Percentiles rank a stretch among this genome's conserved stretches.
Evolutionary conservation across 1,284 basidiomycete genomes (phyloP).

Genomic region (Heterobasidion annosum): DNA sequence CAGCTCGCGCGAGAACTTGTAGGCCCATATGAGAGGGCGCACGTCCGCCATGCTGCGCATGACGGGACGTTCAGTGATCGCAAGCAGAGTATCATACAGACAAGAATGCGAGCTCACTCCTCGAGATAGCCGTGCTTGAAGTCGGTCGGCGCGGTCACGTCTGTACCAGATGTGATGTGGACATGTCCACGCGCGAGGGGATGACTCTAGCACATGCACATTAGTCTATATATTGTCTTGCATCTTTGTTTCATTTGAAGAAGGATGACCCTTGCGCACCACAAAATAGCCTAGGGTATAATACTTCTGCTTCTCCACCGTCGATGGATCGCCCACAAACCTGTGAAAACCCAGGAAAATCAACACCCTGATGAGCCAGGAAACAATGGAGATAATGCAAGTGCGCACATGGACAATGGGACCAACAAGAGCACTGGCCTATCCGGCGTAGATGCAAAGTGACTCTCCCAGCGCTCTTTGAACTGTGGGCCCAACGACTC

Average conservation of each 20-base stretch:
- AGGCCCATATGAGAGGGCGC: slow-evolving; percentile 39
- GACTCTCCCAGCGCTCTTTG: slow-evolving; percentile 29
- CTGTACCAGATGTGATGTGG: slow-evolving; percentile 30
- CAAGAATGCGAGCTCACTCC: slow-evolving; percentile 4
- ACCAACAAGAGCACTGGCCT: slow-evolving; percentile 36
- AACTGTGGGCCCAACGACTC: slow-evolving; percentile 35
- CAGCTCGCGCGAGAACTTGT: slow-evolving; percentile 51
- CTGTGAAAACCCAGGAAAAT: slow-evolving; percentile 7
- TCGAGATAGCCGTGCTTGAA: slow-evolving; percentile 25
- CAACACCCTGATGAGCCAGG: not conserved
- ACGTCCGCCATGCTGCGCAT: slow-evolving; percentile 40
- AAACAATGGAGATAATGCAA: not conserved
- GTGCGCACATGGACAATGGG: slow-evolving; percentile 18
- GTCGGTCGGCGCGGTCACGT: slow-evolving; percentile 25
- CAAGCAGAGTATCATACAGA: not conserved
- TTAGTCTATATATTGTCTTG: not conserved
- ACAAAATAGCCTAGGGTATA: slow-evolving; percentile 23
- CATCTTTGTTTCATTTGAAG: not conserved
- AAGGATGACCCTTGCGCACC: not conserved
- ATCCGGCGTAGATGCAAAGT: slow-evolving; percentile 35
- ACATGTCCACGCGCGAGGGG: slow-evolving; percentile 31
- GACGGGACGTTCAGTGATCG: not conserved
- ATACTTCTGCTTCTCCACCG: slow-evolving; percentile 19
- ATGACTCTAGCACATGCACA: slow-evolving; percentile 14
- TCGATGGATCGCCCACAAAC: slow-evolving; percentile 18